These are phyloP conservation scores for Vicia sativa DNA, from an alignment of 306 rosid genomes.

Conservation along the genomic window DNA sequence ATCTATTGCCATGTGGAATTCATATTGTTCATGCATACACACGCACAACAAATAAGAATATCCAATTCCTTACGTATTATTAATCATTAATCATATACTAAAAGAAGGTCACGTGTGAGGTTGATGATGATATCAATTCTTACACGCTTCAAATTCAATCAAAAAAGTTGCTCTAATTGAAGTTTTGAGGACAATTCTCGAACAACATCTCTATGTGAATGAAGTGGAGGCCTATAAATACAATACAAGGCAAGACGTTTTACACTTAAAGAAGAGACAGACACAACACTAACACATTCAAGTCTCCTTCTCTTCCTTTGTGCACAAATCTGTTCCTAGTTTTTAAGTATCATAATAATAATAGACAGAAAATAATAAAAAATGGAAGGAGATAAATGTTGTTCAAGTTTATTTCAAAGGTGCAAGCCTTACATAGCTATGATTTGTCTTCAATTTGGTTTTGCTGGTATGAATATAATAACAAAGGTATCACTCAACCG, in stretches of 20 bases:
- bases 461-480: conserved; percentile 94
- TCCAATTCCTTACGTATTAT: conserved; percentile 27
- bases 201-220: background rate
- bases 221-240: too few relatives aligned
- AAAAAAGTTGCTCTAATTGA: background rate
- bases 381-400: conserved; percentile 52
- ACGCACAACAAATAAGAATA: conserved; percentile 35
- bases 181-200: background rate
- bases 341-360: background rate
- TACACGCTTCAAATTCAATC: conserved; percentile 39
- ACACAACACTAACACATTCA: conserved; percentile 50
- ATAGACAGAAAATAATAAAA: too few relatives aligned
- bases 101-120: conserved; percentile 41
- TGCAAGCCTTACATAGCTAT: conserved; percentile 89
- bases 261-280: conserved; percentile 45
- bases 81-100: background rate
- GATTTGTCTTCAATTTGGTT: conserved; percentile 85
- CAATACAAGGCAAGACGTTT: conserved; percentile 19
- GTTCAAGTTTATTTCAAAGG: conserved; percentile 46
- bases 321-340: too few relatives aligned
- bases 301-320: conserved; percentile 54
- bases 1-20: conserved; percentile 46
- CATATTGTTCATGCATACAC: conserved; percentile 21
- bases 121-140: conserved; percentile 26
- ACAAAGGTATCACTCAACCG: conserved; percentile 83